A percentile compares a stretch with the other conserved stretches of the same genome.
Conservation (phyloP, 2,329 filamentous ascomycete genomes). For the Curvularia spicifera region DNA sequence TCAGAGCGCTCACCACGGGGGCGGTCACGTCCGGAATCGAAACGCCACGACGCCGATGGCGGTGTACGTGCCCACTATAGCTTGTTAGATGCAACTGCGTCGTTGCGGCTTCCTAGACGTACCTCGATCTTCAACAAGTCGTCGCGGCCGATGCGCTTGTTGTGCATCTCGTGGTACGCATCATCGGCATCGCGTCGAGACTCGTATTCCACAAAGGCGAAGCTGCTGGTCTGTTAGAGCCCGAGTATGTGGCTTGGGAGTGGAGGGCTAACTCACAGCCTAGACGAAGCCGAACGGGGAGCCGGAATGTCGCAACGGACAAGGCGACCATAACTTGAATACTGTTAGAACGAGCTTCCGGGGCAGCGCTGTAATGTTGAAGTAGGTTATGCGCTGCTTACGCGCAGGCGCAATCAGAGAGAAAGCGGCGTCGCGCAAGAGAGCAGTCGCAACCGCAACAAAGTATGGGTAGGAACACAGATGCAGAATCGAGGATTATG, state of each 20-base stretch:
- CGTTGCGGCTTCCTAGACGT: constrained; percentile 30
- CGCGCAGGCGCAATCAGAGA: constrained; percentile 15
- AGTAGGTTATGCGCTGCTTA: constrained; percentile 3
- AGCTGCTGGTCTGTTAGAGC: constrained; percentile 65
- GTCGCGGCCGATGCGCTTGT: constrained; percentile 95
- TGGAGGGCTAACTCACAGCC: constrained; percentile 75
- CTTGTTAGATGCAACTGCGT: constrained; percentile 25
- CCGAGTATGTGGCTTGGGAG: constrained; percentile 2
- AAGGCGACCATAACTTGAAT: constrained; percentile 86
- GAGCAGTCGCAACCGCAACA: constrained; percentile 8
- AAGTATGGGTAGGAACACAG: constrained; percentile 10
- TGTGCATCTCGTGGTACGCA: constrained; percentile 99
- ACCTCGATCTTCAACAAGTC: constrained; percentile 98
- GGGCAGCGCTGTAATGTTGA: constrained; percentile 26
- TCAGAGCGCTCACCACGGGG: constrained; percentile 60
- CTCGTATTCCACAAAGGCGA: constrained; percentile 99
- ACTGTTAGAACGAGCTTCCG: constrained; percentile 55
- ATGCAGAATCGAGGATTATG: constrained; percentile 20
- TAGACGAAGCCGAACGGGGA: constrained; percentile 88
- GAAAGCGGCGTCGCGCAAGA: constrained; percentile 16
- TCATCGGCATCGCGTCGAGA: constrained; percentile 97
- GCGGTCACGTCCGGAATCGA: constrained; percentile 74
- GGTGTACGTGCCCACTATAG: constrained; percentile 96
- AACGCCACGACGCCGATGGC: constrained; percentile 97
- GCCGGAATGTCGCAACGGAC: constrained; percentile 98